Percentiles rank a stretch among this genome's conserved stretches.
Evolutionary conservation across 2,329 filamentous ascomycete genomes (phyloP).

Genomic region (Alternaria viburni): DNA sequence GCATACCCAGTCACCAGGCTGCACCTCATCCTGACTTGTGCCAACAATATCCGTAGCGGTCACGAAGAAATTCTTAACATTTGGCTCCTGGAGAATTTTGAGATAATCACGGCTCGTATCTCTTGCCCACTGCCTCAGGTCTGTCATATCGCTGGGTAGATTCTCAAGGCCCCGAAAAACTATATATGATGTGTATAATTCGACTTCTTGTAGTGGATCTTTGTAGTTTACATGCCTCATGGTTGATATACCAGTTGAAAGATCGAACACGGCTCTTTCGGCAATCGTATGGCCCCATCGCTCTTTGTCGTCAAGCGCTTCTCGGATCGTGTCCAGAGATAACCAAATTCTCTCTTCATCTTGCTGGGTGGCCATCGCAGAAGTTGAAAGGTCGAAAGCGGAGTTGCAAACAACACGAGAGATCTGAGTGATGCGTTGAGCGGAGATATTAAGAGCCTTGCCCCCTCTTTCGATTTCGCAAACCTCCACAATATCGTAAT

Average conservation of each 20-base stretch:
- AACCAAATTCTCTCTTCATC: not conserved
- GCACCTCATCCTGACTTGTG: not conserved
- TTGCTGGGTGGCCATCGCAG: not conserved
- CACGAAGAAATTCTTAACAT: not conserved
- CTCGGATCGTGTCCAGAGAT: not conserved
- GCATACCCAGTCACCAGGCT: not conserved
- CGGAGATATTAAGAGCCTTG: not conserved
- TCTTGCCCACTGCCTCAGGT: not conserved
- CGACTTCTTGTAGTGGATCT: not conserved
- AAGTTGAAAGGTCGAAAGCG: not conserved
- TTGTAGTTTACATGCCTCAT: not conserved
- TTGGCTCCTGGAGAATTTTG: not conserved
- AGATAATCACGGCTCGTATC: not conserved
- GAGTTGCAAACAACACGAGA: accelerated
- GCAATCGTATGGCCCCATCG: not conserved
- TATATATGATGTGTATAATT: not conserved
- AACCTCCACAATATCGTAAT: not conserved
- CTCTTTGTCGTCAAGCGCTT: not conserved
- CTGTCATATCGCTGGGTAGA: not conserved
- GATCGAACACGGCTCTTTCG: not conserved
- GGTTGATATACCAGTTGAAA: not conserved
- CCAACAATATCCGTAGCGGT: not conserved
- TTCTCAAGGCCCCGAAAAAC: not conserved
- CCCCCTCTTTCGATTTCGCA: not conserved
- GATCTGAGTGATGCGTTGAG: not conserved